Percentiles rank a stretch among this genome's conserved stretches.
Conservation (phyloP, 2,329 filamentous ascomycete species). For the Xylariaceae sp. region DNA sequence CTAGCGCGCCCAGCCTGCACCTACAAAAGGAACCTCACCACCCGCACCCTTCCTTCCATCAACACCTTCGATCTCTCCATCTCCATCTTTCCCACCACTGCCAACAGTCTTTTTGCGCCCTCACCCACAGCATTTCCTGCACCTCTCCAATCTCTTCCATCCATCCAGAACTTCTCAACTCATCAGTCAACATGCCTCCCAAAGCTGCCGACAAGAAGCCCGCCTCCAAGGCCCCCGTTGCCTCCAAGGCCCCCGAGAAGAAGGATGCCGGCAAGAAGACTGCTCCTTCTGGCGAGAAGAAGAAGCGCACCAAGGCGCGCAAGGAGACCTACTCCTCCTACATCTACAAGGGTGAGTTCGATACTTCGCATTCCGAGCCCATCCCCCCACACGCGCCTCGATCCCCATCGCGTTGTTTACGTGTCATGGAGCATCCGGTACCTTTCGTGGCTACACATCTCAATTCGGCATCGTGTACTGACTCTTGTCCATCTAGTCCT, state of each 20-base stretch:
- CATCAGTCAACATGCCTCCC: slow-evolving; percentile 73
- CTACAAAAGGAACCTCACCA: slow-evolving; percentile 55
- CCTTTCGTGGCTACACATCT: not conserved
- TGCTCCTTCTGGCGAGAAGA: slow-evolving; percentile 92
- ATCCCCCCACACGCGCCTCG: not conserved
- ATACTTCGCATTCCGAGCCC: not conserved
- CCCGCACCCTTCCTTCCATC: slow-evolving; percentile 37
- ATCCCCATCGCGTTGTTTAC: slow-evolving; percentile 7
- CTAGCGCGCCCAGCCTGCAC: slow-evolving; percentile 44
- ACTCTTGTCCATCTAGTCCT: slow-evolving; percentile 57
- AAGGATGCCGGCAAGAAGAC: slow-evolving; percentile 99
- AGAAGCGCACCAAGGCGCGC: slow-evolving; percentile 99
- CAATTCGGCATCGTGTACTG: slow-evolving; percentile 15
- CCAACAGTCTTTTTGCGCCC: slow-evolving; percentile 15
- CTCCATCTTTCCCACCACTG: slow-evolving; percentile 24
- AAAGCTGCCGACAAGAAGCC: slow-evolving; percentile 99
- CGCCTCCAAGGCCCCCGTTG: slow-evolving; percentile 88
- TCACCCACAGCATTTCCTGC: slow-evolving; percentile 14
- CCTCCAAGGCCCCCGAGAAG: slow-evolving; percentile 73
- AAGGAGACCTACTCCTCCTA: slow-evolving; percentile 99
- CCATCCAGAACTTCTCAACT: slow-evolving; percentile 11
- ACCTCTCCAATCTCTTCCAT: slow-evolving; percentile 9
- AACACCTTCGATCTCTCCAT: slow-evolving; percentile 34
- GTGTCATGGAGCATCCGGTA: too few relatives aligned
- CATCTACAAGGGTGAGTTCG: slow-evolving; percentile 92